Evolutionary conservation across 768 basidiomycete species (phyloP).

Genomic region (Phanerochaete sordida): DNA sequence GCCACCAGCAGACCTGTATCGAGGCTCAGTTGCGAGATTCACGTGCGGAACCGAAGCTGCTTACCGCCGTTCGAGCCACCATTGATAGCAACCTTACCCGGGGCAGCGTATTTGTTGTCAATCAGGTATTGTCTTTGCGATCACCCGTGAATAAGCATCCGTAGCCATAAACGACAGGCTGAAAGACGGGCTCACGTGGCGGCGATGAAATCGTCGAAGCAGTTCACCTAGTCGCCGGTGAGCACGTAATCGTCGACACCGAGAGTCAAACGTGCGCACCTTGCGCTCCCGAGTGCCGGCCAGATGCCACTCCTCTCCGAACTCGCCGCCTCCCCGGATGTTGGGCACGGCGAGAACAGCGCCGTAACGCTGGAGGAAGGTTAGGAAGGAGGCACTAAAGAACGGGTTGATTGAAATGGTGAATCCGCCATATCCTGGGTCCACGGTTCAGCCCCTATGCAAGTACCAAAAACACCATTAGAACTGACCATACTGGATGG

Average conservation of each 20-base stretch:
- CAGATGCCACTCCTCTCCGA: constrained; percentile 83
- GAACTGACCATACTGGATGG: constrained; percentile 64
- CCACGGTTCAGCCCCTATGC: not conserved
- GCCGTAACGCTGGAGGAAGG: constrained; percentile 69
- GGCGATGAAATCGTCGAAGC: constrained; percentile 81
- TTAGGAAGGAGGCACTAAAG: constrained; percentile 69
- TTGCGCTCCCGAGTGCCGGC: constrained; percentile 70
- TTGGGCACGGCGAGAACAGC: constrained; percentile 56
- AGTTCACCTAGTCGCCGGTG: constrained; percentile 48
- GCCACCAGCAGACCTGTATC: constrained; percentile 66
- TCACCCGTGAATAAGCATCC: not conserved
- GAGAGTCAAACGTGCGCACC: constrained; percentile 31
- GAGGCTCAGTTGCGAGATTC: not conserved
- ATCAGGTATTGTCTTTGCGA: constrained; percentile 60
- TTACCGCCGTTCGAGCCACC: constrained; percentile 81
- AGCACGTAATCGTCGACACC: constrained; percentile 1
- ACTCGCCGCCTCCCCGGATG: constrained; percentile 63
- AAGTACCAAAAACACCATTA: not conserved
- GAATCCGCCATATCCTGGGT: constrained; percentile 78
- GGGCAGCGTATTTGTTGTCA: constrained; percentile 64
- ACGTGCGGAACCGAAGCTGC: constrained; percentile 13
- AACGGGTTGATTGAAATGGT: constrained; percentile 65
- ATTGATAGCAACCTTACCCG: constrained; percentile 71
- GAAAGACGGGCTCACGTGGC: constrained; percentile 53
- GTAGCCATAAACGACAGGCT: not conserved